Percentiles rank a stretch among this genome's conserved stretches.
Conservation (phyloP, 2,329 filamentous ascomycete genomes). For the Lomentospora prolificans region DNA sequence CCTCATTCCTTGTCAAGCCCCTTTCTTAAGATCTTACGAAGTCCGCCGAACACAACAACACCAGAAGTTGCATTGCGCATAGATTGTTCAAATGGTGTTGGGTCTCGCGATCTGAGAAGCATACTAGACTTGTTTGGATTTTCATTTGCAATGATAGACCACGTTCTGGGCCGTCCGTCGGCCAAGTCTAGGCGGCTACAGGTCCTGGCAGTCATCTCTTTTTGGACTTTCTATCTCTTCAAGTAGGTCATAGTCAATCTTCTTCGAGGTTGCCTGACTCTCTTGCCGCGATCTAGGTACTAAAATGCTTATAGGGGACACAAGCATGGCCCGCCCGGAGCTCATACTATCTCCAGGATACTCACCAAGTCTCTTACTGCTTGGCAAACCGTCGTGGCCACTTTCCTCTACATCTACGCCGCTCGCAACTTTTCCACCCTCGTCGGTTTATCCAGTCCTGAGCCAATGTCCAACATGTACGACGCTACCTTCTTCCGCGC, state of each 20-base stretch:
- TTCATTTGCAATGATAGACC: constrained; percentile 57
- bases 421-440: constrained; percentile 90
- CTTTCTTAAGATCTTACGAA: too few relatives aligned
- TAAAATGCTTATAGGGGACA: constrained; percentile 52
- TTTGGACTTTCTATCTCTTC: constrained; percentile 81
- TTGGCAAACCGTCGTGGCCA: constrained; percentile 83
- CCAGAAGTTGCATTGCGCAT: too few relatives aligned
- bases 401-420: constrained; percentile 84
- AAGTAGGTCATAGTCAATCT: constrained; percentile 39
- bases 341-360: constrained; percentile 60
- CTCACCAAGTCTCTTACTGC: constrained; percentile 65
- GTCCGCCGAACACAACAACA: too few relatives aligned
- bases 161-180: constrained; percentile 84
- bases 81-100: background rate
- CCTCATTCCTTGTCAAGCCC: background rate
- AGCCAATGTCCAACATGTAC: constrained; percentile 91
- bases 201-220: constrained; percentile 79
- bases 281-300: background rate
- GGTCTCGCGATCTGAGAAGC: background rate
- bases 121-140: background rate
- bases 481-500: constrained; percentile 86
- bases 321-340: constrained; percentile 74
- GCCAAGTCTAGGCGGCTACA: constrained; percentile 87
- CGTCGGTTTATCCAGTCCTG: constrained; percentile 80
- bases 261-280: background rate